These are phyloP conservation scores for Amanita fuliginea DNA, from an alignment of 768 basidiomycete genomes.

Conservation along the genomic window DNA sequence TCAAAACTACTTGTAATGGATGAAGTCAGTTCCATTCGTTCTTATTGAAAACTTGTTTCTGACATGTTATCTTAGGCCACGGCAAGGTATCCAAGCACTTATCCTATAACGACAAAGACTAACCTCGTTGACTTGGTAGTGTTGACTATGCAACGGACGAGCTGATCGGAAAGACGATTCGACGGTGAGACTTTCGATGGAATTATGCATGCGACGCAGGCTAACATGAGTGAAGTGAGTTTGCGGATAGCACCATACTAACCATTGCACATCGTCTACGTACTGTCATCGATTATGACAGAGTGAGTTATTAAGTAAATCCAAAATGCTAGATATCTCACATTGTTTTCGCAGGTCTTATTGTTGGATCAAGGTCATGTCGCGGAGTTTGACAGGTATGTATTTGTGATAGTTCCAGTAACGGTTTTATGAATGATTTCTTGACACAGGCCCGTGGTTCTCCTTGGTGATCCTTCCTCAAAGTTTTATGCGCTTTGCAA, in stretches of 20 bases:
- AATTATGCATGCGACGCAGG: conserved; percentile 8
- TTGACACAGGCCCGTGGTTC: conserved; percentile 31
- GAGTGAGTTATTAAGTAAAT: neutral
- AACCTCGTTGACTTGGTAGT: conserved; percentile 23
- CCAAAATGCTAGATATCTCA: neutral
- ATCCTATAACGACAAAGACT: neutral
- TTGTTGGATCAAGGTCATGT: conserved; percentile 72
- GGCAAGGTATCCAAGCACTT: conserved; percentile 34
- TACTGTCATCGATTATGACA: conserved; percentile 53
- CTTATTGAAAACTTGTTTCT: conserved; percentile 22
- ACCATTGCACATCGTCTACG: conserved; percentile 78
- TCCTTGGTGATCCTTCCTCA: conserved; percentile 46
- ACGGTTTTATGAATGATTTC: neutral
- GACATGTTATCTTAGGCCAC: conserved; percentile 38
- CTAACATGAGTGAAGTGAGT: conserved; percentile 37
- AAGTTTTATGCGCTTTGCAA: conserved; percentile 61
- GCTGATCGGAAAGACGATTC: conserved; percentile 71
- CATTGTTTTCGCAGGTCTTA: conserved; percentile 40
- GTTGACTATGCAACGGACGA: conserved; percentile 88
- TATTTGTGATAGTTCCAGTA: neutral
- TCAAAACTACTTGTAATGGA: conserved; percentile 72
- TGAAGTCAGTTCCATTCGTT: conserved; percentile 34
- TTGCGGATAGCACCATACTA: conserved; percentile 72
- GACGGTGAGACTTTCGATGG: conserved; percentile 42
- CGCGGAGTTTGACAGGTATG: conserved; percentile 58